Evolutionary conservation across 805 yeast genomes (phyloP).

Genomic region (Zygotorulaspora chibaensis): DNA sequence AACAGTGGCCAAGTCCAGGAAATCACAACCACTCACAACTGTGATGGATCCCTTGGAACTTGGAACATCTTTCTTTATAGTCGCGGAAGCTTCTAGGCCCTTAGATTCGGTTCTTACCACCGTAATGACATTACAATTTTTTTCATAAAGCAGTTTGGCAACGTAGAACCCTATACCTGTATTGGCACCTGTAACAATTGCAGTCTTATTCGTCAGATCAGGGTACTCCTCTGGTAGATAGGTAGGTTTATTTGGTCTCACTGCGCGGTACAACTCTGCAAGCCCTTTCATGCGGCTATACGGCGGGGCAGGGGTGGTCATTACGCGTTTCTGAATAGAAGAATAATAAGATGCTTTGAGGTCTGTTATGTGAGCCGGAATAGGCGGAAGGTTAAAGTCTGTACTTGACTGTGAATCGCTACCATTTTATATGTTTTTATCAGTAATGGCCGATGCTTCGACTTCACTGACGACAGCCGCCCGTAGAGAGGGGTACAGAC

Average conservation of each 20-base stretch:
- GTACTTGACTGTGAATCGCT: too few species aligned
- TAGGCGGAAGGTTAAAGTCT: too few species aligned
- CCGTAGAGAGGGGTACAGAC: too few species aligned
- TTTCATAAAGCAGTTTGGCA: constrained; percentile 30
- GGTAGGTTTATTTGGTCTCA: constrained; percentile 28
- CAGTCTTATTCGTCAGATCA: constrained; percentile 37
- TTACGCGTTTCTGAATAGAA: too few species aligned
- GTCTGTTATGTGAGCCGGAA: too few species aligned
- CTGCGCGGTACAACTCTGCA: constrained; percentile 21
- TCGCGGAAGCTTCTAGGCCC: constrained; percentile 31
- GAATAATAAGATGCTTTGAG: too few species aligned
- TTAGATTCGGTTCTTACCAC: constrained; percentile 36
- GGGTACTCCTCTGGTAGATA: constrained; percentile 36
- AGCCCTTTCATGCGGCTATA: constrained; percentile 12
- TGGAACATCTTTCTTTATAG: constrained; percentile 24
- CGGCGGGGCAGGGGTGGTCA: constrained; percentile 28
- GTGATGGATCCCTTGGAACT: constrained; percentile 26
- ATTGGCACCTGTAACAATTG: constrained; percentile 40
- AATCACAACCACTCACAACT: constrained; percentile 34
- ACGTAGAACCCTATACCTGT: constrained; percentile 37
- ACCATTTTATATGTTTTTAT: too few species aligned
- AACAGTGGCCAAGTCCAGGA: constrained; percentile 37
- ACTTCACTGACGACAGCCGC: too few species aligned
- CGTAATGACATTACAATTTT: constrained; percentile 33
- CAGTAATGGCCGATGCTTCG: too few species aligned